phyloP scores from a whole-genome alignment of 2,329 filamentous ascomycete genomes.

The Colletotrichum endophyticum region DNA sequence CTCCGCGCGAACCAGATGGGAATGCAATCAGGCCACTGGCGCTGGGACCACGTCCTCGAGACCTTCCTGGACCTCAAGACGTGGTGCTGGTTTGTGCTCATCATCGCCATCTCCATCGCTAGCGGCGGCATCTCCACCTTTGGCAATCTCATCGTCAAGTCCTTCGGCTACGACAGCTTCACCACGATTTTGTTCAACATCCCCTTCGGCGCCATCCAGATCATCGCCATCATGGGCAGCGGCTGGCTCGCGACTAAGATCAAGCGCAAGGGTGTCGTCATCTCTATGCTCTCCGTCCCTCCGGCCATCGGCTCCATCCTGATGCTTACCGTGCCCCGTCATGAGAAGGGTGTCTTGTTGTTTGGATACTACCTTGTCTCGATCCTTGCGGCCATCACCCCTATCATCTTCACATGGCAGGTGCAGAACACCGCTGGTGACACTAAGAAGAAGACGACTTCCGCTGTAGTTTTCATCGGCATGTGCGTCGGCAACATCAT shows the following conservation, averaged over 20 bases:
- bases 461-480: constrained; percentile 68
- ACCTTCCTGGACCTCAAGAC: constrained; percentile 38
- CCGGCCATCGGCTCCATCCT: constrained; percentile 48
- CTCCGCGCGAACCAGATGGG: constrained; percentile 52
- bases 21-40: constrained; percentile 36
- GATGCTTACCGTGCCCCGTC: constrained; percentile 51
- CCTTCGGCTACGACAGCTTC: constrained; percentile 60
- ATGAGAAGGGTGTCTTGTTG: constrained; percentile 51
- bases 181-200: constrained; percentile 63
- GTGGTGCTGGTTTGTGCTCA: constrained; percentile 42
- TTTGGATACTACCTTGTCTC: constrained; percentile 54
- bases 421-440: constrained; percentile 70
- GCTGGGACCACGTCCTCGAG: constrained; percentile 41
- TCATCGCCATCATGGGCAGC: constrained; percentile 61
- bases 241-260: constrained; percentile 48
- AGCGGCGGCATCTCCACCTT: constrained; percentile 62
- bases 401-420: constrained; percentile 65
- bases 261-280: constrained; percentile 48
- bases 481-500: constrained; percentile 71
- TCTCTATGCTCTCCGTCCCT: constrained; percentile 39
- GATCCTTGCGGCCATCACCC: constrained; percentile 41
- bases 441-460: constrained; percentile 72
- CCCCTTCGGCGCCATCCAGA: constrained; percentile 62
- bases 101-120: constrained; percentile 56
- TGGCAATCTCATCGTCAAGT: constrained; percentile 59